Conservation (phyloP, 345 rosid species). For the Populus ilicifolia region DNA sequence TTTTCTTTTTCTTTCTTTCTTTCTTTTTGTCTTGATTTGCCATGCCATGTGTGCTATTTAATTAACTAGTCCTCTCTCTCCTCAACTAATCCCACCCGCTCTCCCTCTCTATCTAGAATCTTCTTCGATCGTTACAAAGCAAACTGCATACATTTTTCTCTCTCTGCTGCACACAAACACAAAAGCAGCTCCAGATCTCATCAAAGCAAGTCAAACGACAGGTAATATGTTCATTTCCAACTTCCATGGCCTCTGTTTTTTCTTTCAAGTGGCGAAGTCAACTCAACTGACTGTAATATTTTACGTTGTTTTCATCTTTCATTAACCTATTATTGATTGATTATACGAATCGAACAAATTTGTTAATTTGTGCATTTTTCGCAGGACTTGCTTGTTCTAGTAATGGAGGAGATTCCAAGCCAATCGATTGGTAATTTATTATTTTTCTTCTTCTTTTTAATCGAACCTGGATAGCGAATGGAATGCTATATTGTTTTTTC, state of each 20-base stretch:
- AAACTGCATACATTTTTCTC: neutral
- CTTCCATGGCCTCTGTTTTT: neutral
- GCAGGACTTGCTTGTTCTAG: neutral
- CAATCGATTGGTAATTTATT: constrained; percentile 35
- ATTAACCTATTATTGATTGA: neutral
- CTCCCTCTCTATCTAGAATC: constrained; percentile 23
- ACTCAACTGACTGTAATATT: neutral
- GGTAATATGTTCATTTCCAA: neutral
- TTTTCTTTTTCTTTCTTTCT: no score
- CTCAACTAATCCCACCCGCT: neutral
- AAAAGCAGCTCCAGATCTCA: neutral
- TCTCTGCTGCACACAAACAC: neutral
- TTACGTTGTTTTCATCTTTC: neutral
- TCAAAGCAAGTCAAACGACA: neutral
- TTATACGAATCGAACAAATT: neutral
- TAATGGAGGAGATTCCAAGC: constrained; percentile 53
- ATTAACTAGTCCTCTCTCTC: neutral
- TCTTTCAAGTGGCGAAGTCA: neutral
- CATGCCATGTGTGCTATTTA: neutral
- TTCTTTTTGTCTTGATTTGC: no score
- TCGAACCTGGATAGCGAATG: neutral
- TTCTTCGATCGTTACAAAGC: constrained; percentile 24
- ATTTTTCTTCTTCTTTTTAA: neutral
- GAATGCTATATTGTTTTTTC: neutral
- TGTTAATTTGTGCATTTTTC: neutral